These are phyloP conservation scores for Colletotrichum phormii DNA, from an alignment of 2,329 filamentous ascomycete species.

Conservation along the genomic window DNA sequence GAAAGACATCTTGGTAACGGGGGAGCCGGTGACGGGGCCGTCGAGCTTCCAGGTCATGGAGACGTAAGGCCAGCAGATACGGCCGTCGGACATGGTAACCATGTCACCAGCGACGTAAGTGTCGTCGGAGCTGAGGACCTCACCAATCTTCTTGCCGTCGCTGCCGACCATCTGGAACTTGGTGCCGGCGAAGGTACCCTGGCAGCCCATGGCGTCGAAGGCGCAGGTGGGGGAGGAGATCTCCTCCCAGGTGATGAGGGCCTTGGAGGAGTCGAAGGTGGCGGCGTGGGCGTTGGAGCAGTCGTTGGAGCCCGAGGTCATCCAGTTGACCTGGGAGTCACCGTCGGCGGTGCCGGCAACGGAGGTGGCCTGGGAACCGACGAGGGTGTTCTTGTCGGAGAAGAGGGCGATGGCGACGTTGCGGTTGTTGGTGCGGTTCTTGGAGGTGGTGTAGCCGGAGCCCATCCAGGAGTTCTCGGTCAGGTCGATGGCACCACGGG, in stretches of 20 bases:
- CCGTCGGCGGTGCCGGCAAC: constrained; percentile 63
- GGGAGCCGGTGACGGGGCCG: constrained; percentile 42
- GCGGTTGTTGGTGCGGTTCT: constrained; percentile 67
- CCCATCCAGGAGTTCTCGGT: constrained; percentile 69
- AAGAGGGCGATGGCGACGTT: constrained; percentile 70
- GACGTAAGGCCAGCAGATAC: constrained; percentile 72
- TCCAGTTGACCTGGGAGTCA: constrained; percentile 70
- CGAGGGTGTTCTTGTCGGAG: constrained; percentile 67
- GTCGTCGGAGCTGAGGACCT: constrained; percentile 60
- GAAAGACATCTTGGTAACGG: constrained; percentile 61
- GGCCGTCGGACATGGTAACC: constrained; percentile 67
- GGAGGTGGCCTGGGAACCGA: constrained; percentile 64
- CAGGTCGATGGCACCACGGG: constrained; percentile 67
- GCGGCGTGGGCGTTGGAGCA: constrained; percentile 70
- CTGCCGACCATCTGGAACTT: constrained; percentile 68
- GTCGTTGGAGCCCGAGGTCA: constrained; percentile 63
- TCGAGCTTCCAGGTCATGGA: constrained; percentile 64
- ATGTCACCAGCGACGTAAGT: constrained; percentile 73
- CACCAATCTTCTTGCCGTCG: constrained; percentile 63
- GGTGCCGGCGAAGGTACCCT: constrained; percentile 67
- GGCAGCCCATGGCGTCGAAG: constrained; percentile 69
- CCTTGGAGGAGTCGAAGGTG: constrained; percentile 62
- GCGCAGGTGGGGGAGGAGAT: constrained; percentile 66
- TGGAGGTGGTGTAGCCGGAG: constrained; percentile 60
- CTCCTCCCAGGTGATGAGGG: constrained; percentile 71